Evolutionary conservation across 1,139 yeast species (phyloP).

Genomic region (Sugiyamaella pinicola): DNA sequence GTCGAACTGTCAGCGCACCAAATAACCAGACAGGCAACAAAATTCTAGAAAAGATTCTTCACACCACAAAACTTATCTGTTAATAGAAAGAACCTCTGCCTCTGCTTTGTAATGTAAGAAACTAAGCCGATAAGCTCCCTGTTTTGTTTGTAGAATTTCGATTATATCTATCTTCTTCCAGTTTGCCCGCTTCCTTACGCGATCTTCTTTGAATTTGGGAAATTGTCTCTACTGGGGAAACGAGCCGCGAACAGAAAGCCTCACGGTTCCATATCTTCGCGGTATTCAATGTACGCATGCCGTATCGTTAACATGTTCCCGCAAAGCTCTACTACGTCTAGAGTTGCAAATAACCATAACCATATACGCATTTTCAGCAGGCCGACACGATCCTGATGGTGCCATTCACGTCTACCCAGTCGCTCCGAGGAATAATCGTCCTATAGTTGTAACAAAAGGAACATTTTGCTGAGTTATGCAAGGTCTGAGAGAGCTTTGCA

Average conservation of each 20-base stretch:
- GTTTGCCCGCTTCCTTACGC: neutral
- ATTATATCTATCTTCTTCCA: neutral
- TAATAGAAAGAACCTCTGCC: neutral
- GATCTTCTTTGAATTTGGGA: constrained; percentile 1
- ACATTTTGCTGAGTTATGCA: no score
- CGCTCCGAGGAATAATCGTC: no score
- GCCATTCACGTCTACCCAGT: no score
- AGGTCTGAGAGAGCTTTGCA: no score
- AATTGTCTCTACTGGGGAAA: no score
- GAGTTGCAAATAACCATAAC: no score
- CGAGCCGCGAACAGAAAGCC: constrained; percentile 2
- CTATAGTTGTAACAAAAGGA: no score
- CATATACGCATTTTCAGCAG: no score
- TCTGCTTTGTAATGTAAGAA: neutral
- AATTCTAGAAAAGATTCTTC: neutral
- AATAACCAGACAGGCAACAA: neutral
- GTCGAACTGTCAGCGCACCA: neutral
- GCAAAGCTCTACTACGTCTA: no score
- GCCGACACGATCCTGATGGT: no score
- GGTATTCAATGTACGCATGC: neutral
- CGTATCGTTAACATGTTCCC: no score
- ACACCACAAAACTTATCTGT: neutral
- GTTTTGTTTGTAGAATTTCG: neutral
- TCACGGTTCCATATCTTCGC: neutral
- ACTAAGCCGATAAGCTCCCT: neutral